Evolutionary conservation across 305 asterid species (phyloP).

Genomic region (Fraxinus latifolia): DNA sequence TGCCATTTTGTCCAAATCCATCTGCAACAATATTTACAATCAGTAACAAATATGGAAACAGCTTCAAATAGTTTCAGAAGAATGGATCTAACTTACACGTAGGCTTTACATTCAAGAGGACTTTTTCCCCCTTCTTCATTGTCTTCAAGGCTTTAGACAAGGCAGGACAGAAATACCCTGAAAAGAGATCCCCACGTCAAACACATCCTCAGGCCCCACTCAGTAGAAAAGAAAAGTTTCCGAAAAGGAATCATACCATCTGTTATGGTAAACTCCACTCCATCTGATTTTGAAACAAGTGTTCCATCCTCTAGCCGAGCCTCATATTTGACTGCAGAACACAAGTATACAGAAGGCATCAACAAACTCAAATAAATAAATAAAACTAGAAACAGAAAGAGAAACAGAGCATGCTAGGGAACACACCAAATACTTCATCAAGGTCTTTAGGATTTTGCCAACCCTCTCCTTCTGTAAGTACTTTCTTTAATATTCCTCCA

Average conservation of each 20-base stretch:
- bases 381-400: neutral
- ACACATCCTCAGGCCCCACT: neutral
- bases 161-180: conserved; percentile 92
- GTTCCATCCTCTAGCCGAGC: conserved; percentile 74
- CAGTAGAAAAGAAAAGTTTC: neutral
- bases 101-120: conserved; percentile 67
- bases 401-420: neutral
- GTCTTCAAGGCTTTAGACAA: conserved; percentile 81
- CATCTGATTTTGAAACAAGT: conserved; percentile 57
- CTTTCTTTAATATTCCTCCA: conserved; percentile 86
- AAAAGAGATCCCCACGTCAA: neutral
- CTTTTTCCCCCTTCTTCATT: conserved; percentile 91
- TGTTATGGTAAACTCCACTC: conserved; percentile 66
- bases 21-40: conserved; percentile 39
- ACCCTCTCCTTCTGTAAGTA: conserved; percentile 67
- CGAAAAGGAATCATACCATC: conserved; percentile 40
- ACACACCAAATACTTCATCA: conserved; percentile 74
- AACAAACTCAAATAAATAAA: neutral
- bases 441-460: conserved; percentile 92
- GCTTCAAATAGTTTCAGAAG: neutral
- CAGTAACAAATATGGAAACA: neutral
- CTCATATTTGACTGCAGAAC: conserved; percentile 64
- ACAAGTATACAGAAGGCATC: neutral
- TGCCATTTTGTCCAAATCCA: conserved; percentile 89
- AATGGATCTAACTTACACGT: conserved; percentile 48